Percentiles rank a stretch among this genome's conserved stretches.
Evolutionary conservation across 805 yeast species (phyloP).

Genomic region (Saturnispora zaruensis): DNA sequence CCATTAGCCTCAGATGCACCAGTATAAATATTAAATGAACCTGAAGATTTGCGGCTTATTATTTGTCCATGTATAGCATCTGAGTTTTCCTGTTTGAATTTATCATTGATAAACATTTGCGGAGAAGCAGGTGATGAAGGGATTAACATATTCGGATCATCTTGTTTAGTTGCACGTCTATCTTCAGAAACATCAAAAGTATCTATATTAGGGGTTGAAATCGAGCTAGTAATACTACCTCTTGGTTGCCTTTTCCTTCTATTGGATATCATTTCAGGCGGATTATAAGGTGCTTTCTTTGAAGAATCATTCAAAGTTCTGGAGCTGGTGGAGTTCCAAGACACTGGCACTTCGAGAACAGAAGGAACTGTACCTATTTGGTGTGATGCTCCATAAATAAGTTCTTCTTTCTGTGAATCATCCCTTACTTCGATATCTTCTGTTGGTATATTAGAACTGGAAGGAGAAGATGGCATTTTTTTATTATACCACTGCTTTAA

Average conservation of each 20-base stretch:
- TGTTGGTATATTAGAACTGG: neutral
- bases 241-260: conserved; percentile 30
- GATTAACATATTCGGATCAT: neutral
- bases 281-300: conserved; percentile 20
- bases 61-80: neutral
- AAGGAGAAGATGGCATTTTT: neutral
- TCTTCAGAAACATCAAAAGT: neutral
- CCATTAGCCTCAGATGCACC: conserved; percentile 8
- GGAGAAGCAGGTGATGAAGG: conserved; percentile 17
- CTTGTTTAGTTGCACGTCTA: conserved; percentile 1
- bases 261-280: conserved; percentile 64
- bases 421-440: neutral
- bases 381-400: neutral
- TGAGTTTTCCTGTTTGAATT: conserved; percentile 11
- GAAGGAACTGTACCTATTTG: neutral
- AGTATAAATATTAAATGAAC: conserved; percentile 7
- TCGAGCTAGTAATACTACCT: neutral
- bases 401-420: neutral
- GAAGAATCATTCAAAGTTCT: neutral
- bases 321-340: neutral
- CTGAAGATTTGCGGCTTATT: conserved; percentile 5
- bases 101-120: conserved; percentile 22
- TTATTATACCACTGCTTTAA: conserved; percentile 64
- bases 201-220: neutral
- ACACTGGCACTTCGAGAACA: neutral